Percentiles rank a stretch among this genome's conserved stretches.
phyloP scores from a whole-genome alignment of 495 filamentous ascomycete species.

The Thozetella sp. region DNA sequence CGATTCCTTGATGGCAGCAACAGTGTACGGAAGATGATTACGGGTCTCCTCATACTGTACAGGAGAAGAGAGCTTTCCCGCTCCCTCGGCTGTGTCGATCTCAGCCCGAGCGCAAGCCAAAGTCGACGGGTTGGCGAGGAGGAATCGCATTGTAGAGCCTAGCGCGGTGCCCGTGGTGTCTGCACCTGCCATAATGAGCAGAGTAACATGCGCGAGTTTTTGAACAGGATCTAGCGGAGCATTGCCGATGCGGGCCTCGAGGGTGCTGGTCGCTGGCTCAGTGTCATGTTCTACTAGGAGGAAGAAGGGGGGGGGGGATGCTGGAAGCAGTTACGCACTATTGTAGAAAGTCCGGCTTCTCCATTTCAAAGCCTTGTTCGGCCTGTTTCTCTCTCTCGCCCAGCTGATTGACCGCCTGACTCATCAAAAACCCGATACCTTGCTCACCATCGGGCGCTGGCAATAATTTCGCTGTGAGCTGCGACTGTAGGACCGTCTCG shows the following conservation, averaged over 20 bases:
- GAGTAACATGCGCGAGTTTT: constrained; percentile 9
- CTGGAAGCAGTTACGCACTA: too few species aligned
- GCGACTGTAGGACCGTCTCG: constrained; percentile 6
- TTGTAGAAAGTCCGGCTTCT: constrained; percentile 6
- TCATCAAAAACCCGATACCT: not conserved
- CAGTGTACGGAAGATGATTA: constrained; percentile 48
- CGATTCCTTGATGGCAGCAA: constrained; percentile 58
- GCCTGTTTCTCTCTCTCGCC: constrained; percentile 3
- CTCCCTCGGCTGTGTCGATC: constrained; percentile 7
- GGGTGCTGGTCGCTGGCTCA: not conserved
- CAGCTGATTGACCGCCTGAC: not conserved
- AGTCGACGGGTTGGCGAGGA: constrained; percentile 26
- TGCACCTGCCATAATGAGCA: constrained; percentile 31
- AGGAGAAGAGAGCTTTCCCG: constrained; percentile 1
- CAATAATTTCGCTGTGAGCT: not conserved
- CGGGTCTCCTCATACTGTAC: constrained; percentile 16
- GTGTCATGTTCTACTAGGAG: too few species aligned
- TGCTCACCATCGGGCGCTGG: not conserved
- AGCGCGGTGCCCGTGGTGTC: constrained; percentile 35
- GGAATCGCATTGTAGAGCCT: constrained; percentile 24
- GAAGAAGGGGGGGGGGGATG: too few species aligned
- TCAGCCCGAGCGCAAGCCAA: constrained; percentile 15
- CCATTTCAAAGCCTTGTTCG: not conserved
- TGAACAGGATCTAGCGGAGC: not conserved
- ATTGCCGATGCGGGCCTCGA: not conserved